Percentiles rank a stretch among this genome's conserved stretches.
Conservation (phyloP, 805 yeast species). For the Saccharomycopsis fermentans region DNA sequence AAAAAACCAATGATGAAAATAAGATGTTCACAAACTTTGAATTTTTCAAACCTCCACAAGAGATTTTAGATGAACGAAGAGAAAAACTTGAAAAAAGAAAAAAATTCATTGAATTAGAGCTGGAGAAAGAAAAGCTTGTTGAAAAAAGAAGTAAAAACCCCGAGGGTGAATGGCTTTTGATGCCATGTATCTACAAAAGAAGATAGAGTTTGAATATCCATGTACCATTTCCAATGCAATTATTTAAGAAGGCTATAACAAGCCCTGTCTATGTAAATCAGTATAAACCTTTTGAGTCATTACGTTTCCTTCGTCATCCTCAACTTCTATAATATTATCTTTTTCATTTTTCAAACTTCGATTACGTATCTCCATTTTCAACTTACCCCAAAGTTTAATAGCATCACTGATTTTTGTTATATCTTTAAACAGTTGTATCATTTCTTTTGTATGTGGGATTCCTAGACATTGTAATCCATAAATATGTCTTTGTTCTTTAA, state of each 20-base stretch:
- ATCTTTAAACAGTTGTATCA: conserved; percentile 48
- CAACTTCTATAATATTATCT: conserved; percentile 66
- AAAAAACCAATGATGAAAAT: conserved; percentile 74
- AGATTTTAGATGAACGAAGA: conserved; percentile 50
- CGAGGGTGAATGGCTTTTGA: conserved; percentile 82
- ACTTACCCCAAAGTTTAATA: conserved; percentile 39
- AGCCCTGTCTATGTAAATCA: conserved; percentile 82
- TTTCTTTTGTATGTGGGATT: conserved; percentile 28
- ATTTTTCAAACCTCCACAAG: conserved; percentile 76
- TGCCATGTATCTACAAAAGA: conserved; percentile 93
- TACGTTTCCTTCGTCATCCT: conserved; percentile 88
- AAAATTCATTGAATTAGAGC: conserved; percentile 62
- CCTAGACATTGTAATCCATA: conserved; percentile 73
- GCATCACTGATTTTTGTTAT: conserved; percentile 65
- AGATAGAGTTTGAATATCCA: conserved; percentile 31
- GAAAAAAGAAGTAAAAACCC: conserved; percentile 43
- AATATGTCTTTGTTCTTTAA: conserved; percentile 56
- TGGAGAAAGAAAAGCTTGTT: conserved; percentile 50
- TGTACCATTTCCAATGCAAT: not conserved
- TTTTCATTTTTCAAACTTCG: conserved; percentile 24
- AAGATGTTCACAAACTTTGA: conserved; percentile 94
- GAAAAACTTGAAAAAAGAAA: conserved; percentile 52
- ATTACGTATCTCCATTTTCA: conserved; percentile 30
- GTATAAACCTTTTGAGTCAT: conserved; percentile 75
- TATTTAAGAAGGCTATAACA: conserved; percentile 22